Base-by-base conservation (phyloP, 495 filamentous ascomycete species). In the Schizothecium vesticola region DNA sequence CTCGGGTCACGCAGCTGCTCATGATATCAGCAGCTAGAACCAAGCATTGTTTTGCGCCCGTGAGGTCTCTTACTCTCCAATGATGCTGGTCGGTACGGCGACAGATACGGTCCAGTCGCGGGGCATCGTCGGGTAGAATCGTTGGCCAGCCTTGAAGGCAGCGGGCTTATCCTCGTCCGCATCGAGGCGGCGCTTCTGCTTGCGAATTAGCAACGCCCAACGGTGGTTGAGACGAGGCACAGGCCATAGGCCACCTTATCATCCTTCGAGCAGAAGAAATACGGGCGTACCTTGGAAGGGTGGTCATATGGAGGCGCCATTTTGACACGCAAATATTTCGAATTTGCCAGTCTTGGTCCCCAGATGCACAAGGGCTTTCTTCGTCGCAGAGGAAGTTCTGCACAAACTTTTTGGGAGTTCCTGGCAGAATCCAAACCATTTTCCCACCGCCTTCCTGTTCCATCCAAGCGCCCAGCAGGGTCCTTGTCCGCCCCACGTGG, bases 31-130 rank as follows among this genome's bases (percentile, higher is more conserved):
- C 36, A 68, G 70, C 71, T 26, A 62, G 21, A 57, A 55, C 13
- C 21, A 36, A n/a, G 43, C 16, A 28, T n/a, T 0, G 21, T 28
- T 33, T 8, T 29, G 56, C 22, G 26, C 60, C 28, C 16, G 31
- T 2, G 21, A 7, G 11, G 22, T 16, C 25, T 72, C 79, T 69
- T 73, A 87, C 87, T 80, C 79, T 59, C 80, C 76, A 59, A 84
- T 77, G 8, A 84, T 73, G 69, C 81, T 84, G 12, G 79, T 81
- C 2, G 82, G 80, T 24, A 84, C 73, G 3, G 82, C 82, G 13
- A 84, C 75, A 9, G 82, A 83, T 19, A 84, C 59, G 0, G 82
- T 84, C 82, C 82, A 84, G 0, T 80, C 70, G 24, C 82, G 75
- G 11, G 80, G 77, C 9, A 69, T 66, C 0, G 73, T 73, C 13